Evolutionary conservation across 805 yeast genomes (phyloP).

Genomic region (Priceomyces medius): DNA sequence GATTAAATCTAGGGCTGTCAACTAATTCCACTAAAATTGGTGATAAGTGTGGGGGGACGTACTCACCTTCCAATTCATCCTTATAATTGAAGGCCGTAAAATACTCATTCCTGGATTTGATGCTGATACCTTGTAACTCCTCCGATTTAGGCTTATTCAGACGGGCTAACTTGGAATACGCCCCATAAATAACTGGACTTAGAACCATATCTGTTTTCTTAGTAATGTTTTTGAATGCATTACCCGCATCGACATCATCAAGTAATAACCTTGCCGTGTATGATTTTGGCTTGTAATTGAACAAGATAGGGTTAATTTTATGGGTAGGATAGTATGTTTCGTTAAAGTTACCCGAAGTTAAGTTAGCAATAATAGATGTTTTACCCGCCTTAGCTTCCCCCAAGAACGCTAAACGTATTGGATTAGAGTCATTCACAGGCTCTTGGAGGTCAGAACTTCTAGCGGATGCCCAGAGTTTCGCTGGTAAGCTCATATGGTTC

Average conservation of each 20-base stretch:
- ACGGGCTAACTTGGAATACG: conserved; percentile 12
- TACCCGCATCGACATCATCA: conserved; percentile 19
- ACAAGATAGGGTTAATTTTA: conserved; percentile 56
- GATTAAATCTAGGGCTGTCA: conserved; percentile 72
- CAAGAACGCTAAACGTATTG: conserved; percentile 57
- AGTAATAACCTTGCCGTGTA: conserved; percentile 18
- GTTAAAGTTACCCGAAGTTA: conserved; percentile 48
- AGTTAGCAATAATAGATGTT: conserved; percentile 52
- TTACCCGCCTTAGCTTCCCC: conserved; percentile 64
- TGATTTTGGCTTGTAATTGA: conserved; percentile 49
- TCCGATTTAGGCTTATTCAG: conserved; percentile 3
- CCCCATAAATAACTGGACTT: conserved; percentile 31
- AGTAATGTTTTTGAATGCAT: conserved; percentile 13
- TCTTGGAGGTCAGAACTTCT: background rate
- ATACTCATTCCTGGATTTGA: conserved; percentile 18
- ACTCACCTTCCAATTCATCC: conserved; percentile 7
- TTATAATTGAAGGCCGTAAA: conserved; percentile 16
- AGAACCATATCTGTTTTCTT: conserved; percentile 15
- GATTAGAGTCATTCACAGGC: conserved; percentile 17
- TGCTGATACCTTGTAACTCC: conserved; percentile 7
- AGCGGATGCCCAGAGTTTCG: background rate
- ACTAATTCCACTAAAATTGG: conserved; percentile 68
- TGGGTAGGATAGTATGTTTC: conserved; percentile 78
- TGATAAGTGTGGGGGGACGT: conserved; percentile 49
- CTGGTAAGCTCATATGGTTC: background rate